Base-by-base conservation (phyloP, 2,329 filamentous ascomycete species). In the Nannizzia gypsea region DNA sequence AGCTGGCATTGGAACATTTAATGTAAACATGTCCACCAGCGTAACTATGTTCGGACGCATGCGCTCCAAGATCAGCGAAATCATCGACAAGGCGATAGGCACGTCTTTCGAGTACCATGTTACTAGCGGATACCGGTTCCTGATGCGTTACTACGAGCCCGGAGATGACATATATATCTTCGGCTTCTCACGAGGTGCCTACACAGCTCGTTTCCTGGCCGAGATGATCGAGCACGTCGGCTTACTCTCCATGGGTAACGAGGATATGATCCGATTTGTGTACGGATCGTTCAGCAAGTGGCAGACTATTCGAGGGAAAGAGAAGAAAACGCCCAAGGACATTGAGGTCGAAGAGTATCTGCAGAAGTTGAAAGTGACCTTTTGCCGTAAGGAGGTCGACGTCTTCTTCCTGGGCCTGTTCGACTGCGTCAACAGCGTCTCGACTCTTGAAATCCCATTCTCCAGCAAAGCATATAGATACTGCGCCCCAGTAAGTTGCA, bases 371-470 rank as follows among this genome's bases (percentile, higher is more conserved):
- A 76, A 75, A 56, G 71, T 72, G 22, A 80, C 78, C 0, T 80
- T 81, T 61, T 80, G 77, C 63, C 74, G 76, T 44, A 66, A 69
- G 17, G 74, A 76, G 50, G 77, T 80, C 56, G 60, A 63, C 50
- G 74, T 81, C 5, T 77, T 78, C 66, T 81, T 82, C 67, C 76
- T 82, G n/a, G 80, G 80, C 1, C 72, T 81, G 46, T 82, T 79
- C 71, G 80, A 82, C 64, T 79, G 76, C 61, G 80, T 82, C 46
- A 80, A 78, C 65, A 79, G 76, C 2, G 78, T 81, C 6, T 65
- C 66, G 6, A 63, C 65, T 26, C 67, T 71, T 57, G 68, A 71
- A 20, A 60, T 70, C 20, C 70, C 70, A 2, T 69, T 75, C 5
- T 71, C 76, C 13, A 62, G 77, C 26, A 74, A 76, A 61, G 66